A percentile compares a stretch with the other conserved stretches of the same genome.
Conservation (phyloP, 768 basidiomycete species). For the Pleurotus giganteus region DNA sequence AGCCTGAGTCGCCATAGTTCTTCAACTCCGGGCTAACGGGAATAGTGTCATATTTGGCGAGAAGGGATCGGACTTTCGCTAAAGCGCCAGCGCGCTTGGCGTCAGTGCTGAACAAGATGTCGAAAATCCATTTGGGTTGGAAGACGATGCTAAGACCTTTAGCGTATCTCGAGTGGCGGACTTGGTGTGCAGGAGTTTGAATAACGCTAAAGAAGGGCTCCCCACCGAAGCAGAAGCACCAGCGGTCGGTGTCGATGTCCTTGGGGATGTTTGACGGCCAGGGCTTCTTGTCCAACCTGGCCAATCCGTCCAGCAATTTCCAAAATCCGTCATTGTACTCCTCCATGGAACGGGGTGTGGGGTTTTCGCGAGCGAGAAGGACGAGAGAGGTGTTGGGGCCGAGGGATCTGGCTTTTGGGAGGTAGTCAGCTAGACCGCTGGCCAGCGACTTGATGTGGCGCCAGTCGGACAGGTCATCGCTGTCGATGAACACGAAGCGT, state of each 20-base stretch:
- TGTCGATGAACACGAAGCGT: slow-evolving; percentile 18
- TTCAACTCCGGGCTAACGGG: slow-evolving; percentile 20
- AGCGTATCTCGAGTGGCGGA: slow-evolving; percentile 17
- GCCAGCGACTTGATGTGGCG: slow-evolving; percentile 17
- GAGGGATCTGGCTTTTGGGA: slow-evolving; percentile 17
- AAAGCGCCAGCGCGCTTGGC: slow-evolving; percentile 18
- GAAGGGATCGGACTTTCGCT: slow-evolving; percentile 17
- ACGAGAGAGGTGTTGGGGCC: slow-evolving; percentile 21
- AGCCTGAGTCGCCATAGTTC: slow-evolving; percentile 20
- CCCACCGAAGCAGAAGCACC: slow-evolving; percentile 22
- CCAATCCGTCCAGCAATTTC: slow-evolving; percentile 19
- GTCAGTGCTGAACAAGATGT: slow-evolving; percentile 19
- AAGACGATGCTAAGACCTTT: slow-evolving; percentile 21
- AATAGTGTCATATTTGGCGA: slow-evolving; percentile 20
- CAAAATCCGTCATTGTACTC: slow-evolving; percentile 19
- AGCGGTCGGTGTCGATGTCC: slow-evolving; percentile 16
- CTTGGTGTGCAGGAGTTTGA: slow-evolving; percentile 18
- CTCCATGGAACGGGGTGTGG: slow-evolving; percentile 16
- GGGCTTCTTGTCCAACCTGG: slow-evolving; percentile 16
- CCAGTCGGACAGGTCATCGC: slow-evolving; percentile 18
- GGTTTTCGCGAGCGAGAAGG: slow-evolving; percentile 19
- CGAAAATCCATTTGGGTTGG: slow-evolving; percentile 24
- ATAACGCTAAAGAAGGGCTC: slow-evolving; percentile 21
- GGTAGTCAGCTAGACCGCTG: slow-evolving; percentile 15
- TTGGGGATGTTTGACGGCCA: slow-evolving; percentile 17